A percentile compares a stretch with the other conserved stretches of the same genome.
These are phyloP conservation scores for Termitomyces sp. DNA, from an alignment of 768 basidiomycete genomes.

Conservation along the genomic window DNA sequence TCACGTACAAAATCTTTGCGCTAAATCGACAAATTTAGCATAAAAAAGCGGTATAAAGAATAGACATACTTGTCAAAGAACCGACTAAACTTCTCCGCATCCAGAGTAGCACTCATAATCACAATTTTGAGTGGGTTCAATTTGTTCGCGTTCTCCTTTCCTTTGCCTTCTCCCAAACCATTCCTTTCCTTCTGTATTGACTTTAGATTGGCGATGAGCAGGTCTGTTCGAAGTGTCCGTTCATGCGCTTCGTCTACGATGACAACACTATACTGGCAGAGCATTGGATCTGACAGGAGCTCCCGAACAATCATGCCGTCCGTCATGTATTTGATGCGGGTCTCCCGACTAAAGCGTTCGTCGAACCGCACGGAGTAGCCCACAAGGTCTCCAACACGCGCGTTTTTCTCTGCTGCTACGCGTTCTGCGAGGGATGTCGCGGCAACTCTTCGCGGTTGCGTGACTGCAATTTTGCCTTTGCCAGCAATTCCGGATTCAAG, in stretches of 20 bases:
- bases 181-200: conserved; percentile 70
- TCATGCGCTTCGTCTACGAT: conserved; percentile 98
- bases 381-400: conserved; percentile 67
- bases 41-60: neutral
- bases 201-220: conserved; percentile 89
- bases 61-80: conserved; percentile 76
- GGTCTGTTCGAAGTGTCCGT: conserved; percentile 88
- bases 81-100: conserved; percentile 88
- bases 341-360: conserved; percentile 64
- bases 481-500: conserved; percentile 75
- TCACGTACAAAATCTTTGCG: conserved; percentile 83
- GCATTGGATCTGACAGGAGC: conserved; percentile 69
- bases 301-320: conserved; percentile 98
- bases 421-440: conserved; percentile 92
- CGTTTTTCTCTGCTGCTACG: conserved; percentile 81
- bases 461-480: conserved; percentile 79
- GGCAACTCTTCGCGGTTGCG: conserved; percentile 93
- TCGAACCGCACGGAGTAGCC: conserved; percentile 98
- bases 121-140: conserved; percentile 81
- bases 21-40: conserved; percentile 32
- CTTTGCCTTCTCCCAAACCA: conserved; percentile 30
- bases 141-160: conserved; percentile 28
- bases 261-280: conserved; percentile 81
- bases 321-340: conserved; percentile 93
- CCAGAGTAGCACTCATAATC: conserved; percentile 96